Percentiles rank a stretch among this genome's conserved stretches.
Evolutionary conservation across 2,329 filamentous ascomycete genomes (phyloP).

Genomic region (Cladosporium sphaerospermum): DNA sequence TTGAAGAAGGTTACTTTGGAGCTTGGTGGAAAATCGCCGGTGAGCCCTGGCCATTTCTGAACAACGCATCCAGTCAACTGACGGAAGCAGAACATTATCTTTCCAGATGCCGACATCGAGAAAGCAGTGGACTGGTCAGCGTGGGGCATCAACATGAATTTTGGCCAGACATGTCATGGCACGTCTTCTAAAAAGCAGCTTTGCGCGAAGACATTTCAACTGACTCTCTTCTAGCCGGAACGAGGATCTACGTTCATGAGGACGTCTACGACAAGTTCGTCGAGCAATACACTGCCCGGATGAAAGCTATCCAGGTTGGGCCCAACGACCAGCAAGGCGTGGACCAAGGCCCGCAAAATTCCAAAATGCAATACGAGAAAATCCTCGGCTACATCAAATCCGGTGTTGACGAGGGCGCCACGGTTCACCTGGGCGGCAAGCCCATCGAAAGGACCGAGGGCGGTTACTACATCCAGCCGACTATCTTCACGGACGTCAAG

Average conservation of each 20-base stretch:
- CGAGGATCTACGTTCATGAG: constrained; percentile 48
- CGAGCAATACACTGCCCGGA: not conserved
- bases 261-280: constrained; percentile 34
- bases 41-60: too few relatives aligned
- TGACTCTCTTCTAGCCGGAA: constrained; percentile 34
- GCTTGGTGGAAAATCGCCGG: constrained; percentile 70
- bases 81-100: constrained; percentile 58
- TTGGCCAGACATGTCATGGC: constrained; percentile 57
- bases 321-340: not conserved
- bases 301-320: not conserved
- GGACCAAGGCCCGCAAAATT: constrained; percentile 81
- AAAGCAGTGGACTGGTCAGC: constrained; percentile 74
- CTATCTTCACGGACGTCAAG: constrained; percentile 70
- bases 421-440: constrained; percentile 18
- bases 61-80: too few relatives aligned
- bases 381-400: constrained; percentile 61
- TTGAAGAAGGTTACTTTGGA: constrained; percentile 77
- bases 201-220: too few relatives aligned
- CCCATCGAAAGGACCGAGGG: constrained; percentile 67
- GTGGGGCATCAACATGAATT: constrained; percentile 53
- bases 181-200: too few relatives aligned
- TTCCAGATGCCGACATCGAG: constrained; percentile 70
- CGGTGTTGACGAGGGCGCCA: constrained; percentile 26
- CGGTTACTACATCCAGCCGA: constrained; percentile 84
- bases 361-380: constrained; percentile 78